Conservation (phyloP, 495 filamentous ascomycete species). For the Cercophora sp. region DNA sequence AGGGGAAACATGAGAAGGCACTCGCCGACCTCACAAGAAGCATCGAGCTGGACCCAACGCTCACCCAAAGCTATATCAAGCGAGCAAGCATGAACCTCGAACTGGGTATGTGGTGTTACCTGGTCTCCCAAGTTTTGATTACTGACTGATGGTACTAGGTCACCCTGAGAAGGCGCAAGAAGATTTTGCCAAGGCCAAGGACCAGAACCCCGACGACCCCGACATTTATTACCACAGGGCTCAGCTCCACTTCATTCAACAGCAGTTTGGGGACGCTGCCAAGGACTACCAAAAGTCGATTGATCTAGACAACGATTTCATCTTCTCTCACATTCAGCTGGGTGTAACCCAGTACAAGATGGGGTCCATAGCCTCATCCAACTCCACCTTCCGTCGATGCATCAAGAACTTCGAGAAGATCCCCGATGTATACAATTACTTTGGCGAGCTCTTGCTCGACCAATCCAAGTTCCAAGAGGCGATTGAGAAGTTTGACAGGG, state of each 20-base stretch:
- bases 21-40: constrained; percentile 83
- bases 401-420: constrained; percentile 98
- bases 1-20: constrained; percentile 79
- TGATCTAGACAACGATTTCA: constrained; percentile 90
- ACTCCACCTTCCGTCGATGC: constrained; percentile 95
- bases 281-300: constrained; percentile 99
- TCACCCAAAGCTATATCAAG: constrained; percentile 98
- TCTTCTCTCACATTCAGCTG: constrained; percentile 99
- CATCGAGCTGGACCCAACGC: constrained; percentile 76
- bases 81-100: constrained; percentile 97
- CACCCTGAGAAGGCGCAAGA: constrained; percentile 79
- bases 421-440: constrained; percentile 99
- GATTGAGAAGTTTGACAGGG: constrained; percentile 96
- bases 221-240: constrained; percentile 99
- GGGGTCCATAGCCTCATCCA: constrained; percentile 94
- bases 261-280: constrained; percentile 86
- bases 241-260: constrained; percentile 96
- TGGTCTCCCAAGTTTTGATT: background rate
- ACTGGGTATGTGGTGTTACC: constrained; percentile 60
- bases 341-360: constrained; percentile 99
- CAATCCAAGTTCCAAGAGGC: constrained; percentile 93
- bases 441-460: constrained; percentile 95
- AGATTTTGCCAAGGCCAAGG: constrained; percentile 83
- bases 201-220: constrained; percentile 82
- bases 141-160: constrained; percentile 50